phyloP scores from a whole-genome alignment of 2,329 filamentous ascomycete species.

The Seiridium cupressi region DNA sequence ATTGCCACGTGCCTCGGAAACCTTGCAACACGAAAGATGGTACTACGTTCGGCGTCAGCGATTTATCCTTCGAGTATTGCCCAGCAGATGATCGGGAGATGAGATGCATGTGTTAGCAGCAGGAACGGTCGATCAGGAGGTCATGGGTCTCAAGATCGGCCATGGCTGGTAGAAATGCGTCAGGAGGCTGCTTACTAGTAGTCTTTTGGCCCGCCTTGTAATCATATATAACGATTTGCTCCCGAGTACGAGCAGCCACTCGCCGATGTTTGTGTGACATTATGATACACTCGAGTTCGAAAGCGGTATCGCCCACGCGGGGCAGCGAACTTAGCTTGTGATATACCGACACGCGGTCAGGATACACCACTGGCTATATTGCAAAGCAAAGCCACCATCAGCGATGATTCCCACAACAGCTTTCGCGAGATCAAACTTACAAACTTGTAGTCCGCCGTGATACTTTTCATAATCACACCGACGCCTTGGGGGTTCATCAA shows the following conservation, averaged over 20 bases:
- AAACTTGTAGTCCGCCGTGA: constrained; percentile 85
- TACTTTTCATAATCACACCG: constrained; percentile 77
- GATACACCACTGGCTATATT: constrained; percentile 75
- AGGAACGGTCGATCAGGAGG: too few relatives aligned
- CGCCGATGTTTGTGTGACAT: constrained; percentile 74
- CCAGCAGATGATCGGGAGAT: too few relatives aligned
- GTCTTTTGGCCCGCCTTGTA: constrained; percentile 59
- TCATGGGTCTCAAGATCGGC: too few relatives aligned
- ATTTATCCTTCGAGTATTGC: too few relatives aligned
- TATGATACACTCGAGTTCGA: constrained; percentile 62
- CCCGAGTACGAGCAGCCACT: constrained; percentile 69
- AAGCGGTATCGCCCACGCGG: constrained; percentile 37
- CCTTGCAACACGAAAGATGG: constrained; percentile 60
- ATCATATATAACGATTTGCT: constrained; percentile 81
- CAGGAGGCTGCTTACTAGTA: too few relatives aligned
- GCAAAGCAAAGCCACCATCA: background rate
- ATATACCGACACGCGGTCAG: constrained; percentile 79
- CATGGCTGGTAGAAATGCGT: too few relatives aligned
- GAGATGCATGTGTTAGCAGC: too few relatives aligned
- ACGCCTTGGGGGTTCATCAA: constrained; percentile 64
- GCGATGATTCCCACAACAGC: too few relatives aligned
- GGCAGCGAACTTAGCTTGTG: constrained; percentile 68
- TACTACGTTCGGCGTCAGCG: constrained; percentile 30
- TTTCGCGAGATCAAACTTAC: constrained; percentile 45
- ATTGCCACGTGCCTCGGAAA: constrained; percentile 56